Evolutionary conservation across 1,139 yeast genomes (phyloP).

Genomic region (Kluyveromyces sp.): DNA sequence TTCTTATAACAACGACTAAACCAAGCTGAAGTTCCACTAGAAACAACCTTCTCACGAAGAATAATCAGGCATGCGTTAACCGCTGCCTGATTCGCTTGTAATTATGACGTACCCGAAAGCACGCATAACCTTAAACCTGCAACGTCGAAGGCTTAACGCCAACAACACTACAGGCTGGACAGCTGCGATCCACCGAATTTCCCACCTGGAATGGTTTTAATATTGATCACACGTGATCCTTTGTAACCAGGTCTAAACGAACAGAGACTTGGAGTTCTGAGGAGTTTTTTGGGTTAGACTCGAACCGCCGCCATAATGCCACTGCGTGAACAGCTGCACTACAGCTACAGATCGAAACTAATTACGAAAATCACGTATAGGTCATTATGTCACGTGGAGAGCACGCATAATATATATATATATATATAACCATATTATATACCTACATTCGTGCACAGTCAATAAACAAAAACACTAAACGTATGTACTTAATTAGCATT

Average conservation of each 20-base stretch:
- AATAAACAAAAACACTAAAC: neutral
- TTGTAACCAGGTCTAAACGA: constrained; percentile 3
- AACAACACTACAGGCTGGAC: constrained; percentile 4
- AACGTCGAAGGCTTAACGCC: no score
- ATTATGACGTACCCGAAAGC: neutral
- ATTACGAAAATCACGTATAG: neutral
- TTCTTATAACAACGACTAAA: constrained; percentile 5
- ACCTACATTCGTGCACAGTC: neutral
- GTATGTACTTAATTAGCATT: neutral
- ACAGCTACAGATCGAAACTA: neutral
- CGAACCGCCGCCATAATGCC: neutral
- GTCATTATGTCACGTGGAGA: neutral
- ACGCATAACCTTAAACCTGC: neutral
- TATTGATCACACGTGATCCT: neutral
- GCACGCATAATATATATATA: neutral
- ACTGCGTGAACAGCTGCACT: neutral
- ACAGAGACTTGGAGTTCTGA: constrained; percentile 4
- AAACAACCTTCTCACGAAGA: constrained; percentile 7
- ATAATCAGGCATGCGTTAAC: neutral
- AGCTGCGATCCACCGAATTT: constrained; percentile 33
- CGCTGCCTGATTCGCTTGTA: no score
- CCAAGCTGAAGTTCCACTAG: constrained; percentile 5
- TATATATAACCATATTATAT: no score
- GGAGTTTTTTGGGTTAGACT: neutral
- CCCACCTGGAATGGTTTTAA: constrained; percentile 25